Evolutionary conservation across 129 eudicot genomes (phyloP).

Genomic region (sunflower (Helianthus annuus)): DNA sequence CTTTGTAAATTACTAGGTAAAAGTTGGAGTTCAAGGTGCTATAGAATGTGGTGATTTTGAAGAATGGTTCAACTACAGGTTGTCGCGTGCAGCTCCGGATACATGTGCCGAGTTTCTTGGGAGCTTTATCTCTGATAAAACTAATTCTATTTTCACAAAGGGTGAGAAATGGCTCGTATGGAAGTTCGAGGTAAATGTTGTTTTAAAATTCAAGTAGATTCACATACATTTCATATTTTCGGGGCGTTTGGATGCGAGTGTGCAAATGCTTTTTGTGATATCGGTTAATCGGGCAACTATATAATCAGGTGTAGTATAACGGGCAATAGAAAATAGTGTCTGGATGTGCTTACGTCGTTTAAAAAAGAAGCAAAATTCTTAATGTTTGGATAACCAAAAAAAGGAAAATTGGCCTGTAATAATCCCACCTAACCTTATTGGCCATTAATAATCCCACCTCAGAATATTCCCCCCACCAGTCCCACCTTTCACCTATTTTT

Average conservation of each 20-base stretch:
- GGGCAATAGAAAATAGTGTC: background rate
- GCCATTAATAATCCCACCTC: too few relatives aligned
- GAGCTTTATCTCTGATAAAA: constrained; percentile 77
- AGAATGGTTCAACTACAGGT: constrained; percentile 97
- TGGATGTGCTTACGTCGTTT: background rate
- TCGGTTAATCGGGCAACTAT: background rate
- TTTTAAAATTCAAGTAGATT: constrained; percentile 6
- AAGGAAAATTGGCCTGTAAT: too few relatives aligned
- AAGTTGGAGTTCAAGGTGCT: constrained; percentile 92
- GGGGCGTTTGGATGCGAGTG: background rate
- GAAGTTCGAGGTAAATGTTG: constrained; percentile 86
- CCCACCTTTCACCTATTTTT: too few relatives aligned
- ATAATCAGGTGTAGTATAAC: too few relatives aligned
- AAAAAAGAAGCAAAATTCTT: background rate
- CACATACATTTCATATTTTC: constrained; percentile 2
- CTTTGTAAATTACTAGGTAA: constrained; percentile 51
- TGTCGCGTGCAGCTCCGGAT: constrained; percentile 97
- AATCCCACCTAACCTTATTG: too few relatives aligned
- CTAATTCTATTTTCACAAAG: constrained; percentile 51
- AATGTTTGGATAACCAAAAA: background rate
- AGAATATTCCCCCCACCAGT: too few relatives aligned
- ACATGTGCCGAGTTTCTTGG: constrained; percentile 98
- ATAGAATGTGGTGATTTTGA: constrained; percentile 95
- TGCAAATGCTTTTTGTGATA: background rate
- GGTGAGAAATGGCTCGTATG: constrained; percentile 99